phyloP scores from a whole-genome alignment of 163 green algal genomes.

The Volvox carteri region DNA sequence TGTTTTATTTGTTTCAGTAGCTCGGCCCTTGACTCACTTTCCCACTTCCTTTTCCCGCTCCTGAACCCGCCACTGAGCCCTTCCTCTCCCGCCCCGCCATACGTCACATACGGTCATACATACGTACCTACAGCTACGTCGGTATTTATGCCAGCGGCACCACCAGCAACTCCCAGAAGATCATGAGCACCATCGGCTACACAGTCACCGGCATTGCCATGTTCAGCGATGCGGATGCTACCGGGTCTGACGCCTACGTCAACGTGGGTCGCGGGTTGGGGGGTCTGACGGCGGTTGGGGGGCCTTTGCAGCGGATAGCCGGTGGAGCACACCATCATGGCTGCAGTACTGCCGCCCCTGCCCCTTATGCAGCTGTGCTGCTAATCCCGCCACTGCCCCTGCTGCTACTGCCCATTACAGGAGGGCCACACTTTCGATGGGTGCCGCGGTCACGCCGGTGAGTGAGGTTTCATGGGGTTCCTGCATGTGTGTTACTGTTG shows the following conservation, averaged over 20 bases:
- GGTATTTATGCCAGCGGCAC: neutral
- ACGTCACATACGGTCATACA: neutral
- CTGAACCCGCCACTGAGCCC: too few relatives aligned
- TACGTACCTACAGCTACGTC: slow-evolving; percentile 12
- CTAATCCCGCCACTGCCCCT: neutral
- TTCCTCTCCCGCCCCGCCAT: neutral
- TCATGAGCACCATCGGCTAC: slow-evolving; percentile 3
- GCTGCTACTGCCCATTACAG: neutral
- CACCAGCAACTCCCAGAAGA: neutral
- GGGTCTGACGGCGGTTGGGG: too few relatives aligned
- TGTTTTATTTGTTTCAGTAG: too few relatives aligned
- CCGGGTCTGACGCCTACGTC: neutral
- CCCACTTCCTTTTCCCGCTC: too few relatives aligned
- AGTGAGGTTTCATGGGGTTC: neutral
- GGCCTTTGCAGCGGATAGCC: too few relatives aligned
- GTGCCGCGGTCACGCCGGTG: slow-evolving; percentile 34
- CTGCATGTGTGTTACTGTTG: too few relatives aligned
- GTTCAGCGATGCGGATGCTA: slow-evolving; percentile 40
- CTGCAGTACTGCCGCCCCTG: neutral
- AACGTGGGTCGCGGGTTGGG: neutral
- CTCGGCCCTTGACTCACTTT: too few relatives aligned
- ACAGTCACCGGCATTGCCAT: neutral
- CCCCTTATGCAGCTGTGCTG: neutral
- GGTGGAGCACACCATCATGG: too few relatives aligned
- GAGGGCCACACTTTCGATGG: slow-evolving; percentile 36